These are phyloP conservation scores for Diddensiella caesifluorescens DNA, from an alignment of 805 yeast species.

Conservation along the genomic window DNA sequence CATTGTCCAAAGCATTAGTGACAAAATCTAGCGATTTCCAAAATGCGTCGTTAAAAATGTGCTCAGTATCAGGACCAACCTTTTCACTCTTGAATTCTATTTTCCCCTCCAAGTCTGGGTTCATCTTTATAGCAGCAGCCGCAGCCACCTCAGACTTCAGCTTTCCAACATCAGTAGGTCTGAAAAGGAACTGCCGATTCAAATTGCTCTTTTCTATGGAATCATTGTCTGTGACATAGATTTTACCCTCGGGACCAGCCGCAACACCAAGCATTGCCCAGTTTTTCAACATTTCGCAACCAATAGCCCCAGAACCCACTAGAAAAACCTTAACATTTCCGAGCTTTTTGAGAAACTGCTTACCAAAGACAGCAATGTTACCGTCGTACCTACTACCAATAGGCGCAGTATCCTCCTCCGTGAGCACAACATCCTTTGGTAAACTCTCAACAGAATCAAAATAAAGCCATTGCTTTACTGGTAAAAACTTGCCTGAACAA, in stretches of 20 bases:
- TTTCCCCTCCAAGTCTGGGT: constrained; percentile 73
- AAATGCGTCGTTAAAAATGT: constrained; percentile 75
- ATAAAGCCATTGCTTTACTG: constrained; percentile 85
- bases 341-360: constrained; percentile 63
- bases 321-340: constrained; percentile 78
- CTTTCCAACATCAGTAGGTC: constrained; percentile 91
- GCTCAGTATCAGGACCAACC: constrained; percentile 90
- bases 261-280: constrained; percentile 98
- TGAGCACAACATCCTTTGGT: constrained; percentile 54
- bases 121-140: constrained; percentile 74
- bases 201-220: constrained; percentile 92
- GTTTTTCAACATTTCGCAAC: constrained; percentile 96
- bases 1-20: constrained; percentile 94
- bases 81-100: constrained; percentile 76
- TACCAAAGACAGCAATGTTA: constrained; percentile 94
- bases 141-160: constrained; percentile 90
- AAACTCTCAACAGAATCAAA: constrained; percentile 91
- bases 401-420: constrained; percentile 68
- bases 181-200: constrained; percentile 92
- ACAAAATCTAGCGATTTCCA: constrained; percentile 85
- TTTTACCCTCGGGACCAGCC: constrained; percentile 82
- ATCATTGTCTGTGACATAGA: constrained; percentile 86
- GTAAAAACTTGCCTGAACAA: constrained; percentile 91
- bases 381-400: constrained; percentile 80
- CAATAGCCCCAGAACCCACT: constrained; percentile 98